phyloP scores from a whole-genome alignment of 306 rosid genomes.

The Rosa persica region DNA sequence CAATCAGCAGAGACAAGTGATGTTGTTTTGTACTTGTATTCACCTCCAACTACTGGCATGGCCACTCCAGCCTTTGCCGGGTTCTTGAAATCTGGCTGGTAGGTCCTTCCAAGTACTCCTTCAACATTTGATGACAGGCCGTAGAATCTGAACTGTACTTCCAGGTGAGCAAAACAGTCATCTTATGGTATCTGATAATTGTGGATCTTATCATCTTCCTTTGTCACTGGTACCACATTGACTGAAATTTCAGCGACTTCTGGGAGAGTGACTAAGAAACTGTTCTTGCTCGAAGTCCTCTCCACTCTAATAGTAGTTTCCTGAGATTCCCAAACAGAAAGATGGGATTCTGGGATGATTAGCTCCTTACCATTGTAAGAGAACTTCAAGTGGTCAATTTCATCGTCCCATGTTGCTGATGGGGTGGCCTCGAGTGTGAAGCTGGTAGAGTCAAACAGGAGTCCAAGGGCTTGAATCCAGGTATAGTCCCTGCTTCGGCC shows the following conservation, averaged over 20 bases:
- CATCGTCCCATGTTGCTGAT: neutral
- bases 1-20: slow-evolving; percentile 73
- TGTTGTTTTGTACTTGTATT: slow-evolving; percentile 61
- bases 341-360: slow-evolving; percentile 48
- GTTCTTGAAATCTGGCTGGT: slow-evolving; percentile 67
- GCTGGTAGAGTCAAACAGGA: neutral
- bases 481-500: neutral
- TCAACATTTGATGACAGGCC: slow-evolving; percentile 65
- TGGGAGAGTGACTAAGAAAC: slow-evolving; percentile 38
- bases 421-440: neutral
- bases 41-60: slow-evolving; percentile 86
- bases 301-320: slow-evolving; percentile 44
- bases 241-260: slow-evolving; percentile 59
- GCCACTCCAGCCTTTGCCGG: slow-evolving; percentile 78
- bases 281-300: slow-evolving; percentile 67
- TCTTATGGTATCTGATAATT: slow-evolving; percentile 61
- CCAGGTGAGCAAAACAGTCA: slow-evolving; percentile 81
- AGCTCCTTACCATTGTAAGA: slow-evolving; percentile 48
- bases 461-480: neutral
- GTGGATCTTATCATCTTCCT: slow-evolving; percentile 76
- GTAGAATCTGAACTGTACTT: slow-evolving; percentile 75
- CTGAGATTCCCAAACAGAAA: slow-evolving; percentile 48
- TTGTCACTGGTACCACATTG: slow-evolving; percentile 72
- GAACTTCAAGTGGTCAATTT: slow-evolving; percentile 53
- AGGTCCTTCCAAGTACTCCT: slow-evolving; percentile 88